Evolutionary conservation across 2,329 filamentous ascomycete species (phyloP), one percentile per base, ranked within the genome.

Genomic region (Daldinia sp.): DNA sequence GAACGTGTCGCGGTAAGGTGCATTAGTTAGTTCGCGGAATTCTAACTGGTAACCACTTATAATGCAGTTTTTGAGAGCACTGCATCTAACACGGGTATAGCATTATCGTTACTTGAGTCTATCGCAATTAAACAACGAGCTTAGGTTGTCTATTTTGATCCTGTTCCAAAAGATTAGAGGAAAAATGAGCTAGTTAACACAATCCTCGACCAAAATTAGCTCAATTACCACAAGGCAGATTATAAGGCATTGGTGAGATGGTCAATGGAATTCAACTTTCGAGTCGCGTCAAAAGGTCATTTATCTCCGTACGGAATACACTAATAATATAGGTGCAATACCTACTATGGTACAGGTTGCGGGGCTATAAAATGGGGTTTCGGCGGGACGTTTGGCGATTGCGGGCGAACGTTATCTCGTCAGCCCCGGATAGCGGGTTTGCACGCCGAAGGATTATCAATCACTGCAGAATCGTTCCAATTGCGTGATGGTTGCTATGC

Each of bases 1-100:
- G 62, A 68, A 68, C 58, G 35, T 26, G 20, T 54, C 56, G 26
- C 63, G 68, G 68, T 37, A 64, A 68, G 59, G 41, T 48, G 59
- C 68, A 66, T 70, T 61, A 41, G 50, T 18, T 50, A 53, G 33
- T 15, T 30, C 26, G 10, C 33, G 33, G 15, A 2, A 39, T 60
- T 7, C 26, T 57, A 2, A 9, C n/a, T 42, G 37, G 54, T 57
- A 57, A 30, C 37, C 54, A 30, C 13, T 33, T 26, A 48, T 20
- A n/a, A 37, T 37, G 37, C 28, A 18, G 26, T 59, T 50, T 5
- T 10, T 48, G 18, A 42, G 33, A 60, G 13, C 18, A 33, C 30
- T 51, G 58, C 58, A 48, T 68, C 28, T 55, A 56, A 61, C 41
- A 50, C 26, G 46, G 35, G 30, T 60, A 54, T 39, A 30, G 3